Percentiles rank a stretch among this genome's conserved stretches.
phyloP scores from a whole-genome alignment of 345 rosid genomes.

The Jatropha curcas region DNA sequence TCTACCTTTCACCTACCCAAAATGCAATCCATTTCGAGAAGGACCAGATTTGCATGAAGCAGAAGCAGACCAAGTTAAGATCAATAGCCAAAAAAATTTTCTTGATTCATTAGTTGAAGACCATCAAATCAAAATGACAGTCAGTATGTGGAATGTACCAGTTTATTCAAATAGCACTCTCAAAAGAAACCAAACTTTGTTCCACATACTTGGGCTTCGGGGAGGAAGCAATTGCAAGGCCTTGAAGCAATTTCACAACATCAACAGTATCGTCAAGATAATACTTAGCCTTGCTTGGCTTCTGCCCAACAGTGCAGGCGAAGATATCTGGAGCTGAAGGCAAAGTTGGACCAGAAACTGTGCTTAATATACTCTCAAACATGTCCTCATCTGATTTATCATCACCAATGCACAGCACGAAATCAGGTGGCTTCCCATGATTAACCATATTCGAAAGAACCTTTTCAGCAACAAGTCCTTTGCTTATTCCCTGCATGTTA shows the following conservation, averaged over 20 bases:
- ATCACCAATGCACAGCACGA: slow-evolving; percentile 85
- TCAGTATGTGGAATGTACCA: neutral
- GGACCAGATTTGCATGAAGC: neutral
- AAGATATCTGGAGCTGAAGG: slow-evolving; percentile 69
- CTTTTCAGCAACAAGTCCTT: slow-evolving; percentile 75
- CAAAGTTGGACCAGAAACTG: slow-evolving; percentile 48
- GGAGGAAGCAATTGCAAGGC: slow-evolving; percentile 57
- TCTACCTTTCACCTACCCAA: neutral
- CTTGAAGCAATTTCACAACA: slow-evolving; percentile 66
- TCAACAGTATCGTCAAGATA: slow-evolving; percentile 67
- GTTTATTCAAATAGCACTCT: slow-evolving; percentile 48
- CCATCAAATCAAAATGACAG: neutral
- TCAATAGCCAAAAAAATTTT: neutral
- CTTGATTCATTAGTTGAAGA: neutral
- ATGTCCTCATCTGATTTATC: slow-evolving; percentile 94
- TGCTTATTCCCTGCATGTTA: slow-evolving; percentile 69
- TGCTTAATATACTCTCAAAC: slow-evolving; percentile 73
- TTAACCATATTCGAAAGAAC: slow-evolving; percentile 55
- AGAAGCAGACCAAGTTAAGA: slow-evolving; percentile 1
- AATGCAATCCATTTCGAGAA: neutral
- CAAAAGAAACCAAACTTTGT: slow-evolving; percentile 50
- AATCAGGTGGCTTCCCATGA: slow-evolving; percentile 59
- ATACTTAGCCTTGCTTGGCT: slow-evolving; percentile 91
- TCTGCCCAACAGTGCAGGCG: slow-evolving; percentile 84
- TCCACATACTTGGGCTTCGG: slow-evolving; percentile 42